A percentile compares a stretch with the other conserved stretches of the same genome.
These are phyloP conservation scores for Pseudogymnoascus sp. DNA, from an alignment of 2,329 filamentous ascomycete genomes.

Conservation along the genomic window DNA sequence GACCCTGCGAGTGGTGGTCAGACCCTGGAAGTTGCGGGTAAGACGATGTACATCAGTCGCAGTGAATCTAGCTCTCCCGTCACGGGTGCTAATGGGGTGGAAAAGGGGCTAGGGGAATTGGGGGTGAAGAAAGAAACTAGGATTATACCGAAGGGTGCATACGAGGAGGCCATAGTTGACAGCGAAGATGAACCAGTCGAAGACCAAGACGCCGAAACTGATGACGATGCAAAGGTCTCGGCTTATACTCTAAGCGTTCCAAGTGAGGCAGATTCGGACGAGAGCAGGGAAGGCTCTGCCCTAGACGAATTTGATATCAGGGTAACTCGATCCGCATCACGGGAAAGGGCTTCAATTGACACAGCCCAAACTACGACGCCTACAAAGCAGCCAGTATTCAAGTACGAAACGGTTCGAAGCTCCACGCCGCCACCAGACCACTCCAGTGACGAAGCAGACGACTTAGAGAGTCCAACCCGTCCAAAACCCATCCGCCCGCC, in stretches of 20 bases:
- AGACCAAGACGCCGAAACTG: neutral
- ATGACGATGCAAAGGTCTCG: neutral
- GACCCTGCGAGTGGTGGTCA: slow-evolving; percentile 28
- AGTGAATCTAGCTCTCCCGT: neutral
- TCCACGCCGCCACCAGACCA: neutral
- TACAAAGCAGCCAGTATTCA: neutral
- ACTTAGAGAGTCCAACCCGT: neutral
- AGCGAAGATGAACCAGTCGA: neutral
- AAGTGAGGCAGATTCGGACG: neutral
- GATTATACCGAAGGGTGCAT: neutral
- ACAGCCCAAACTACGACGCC: neutral
- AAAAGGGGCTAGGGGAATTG: neutral
- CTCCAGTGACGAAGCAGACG: neutral
- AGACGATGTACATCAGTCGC: slow-evolving; percentile 1
- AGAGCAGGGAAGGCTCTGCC: neutral
- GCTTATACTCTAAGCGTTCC: neutral
- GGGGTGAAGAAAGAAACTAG: neutral
- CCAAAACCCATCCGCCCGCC: neutral
- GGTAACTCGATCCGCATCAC: neutral
- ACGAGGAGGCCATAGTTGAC: neutral
- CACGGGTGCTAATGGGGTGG: neutral
- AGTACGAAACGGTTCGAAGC: neutral
- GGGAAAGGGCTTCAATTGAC: neutral
- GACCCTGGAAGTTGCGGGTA: slow-evolving; percentile 21
- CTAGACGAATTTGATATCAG: neutral